Percentiles rank a stretch among this genome's conserved stretches.
phyloP scores from a whole-genome alignment of 257 asterid species.

The Solanum chilense region DNA sequence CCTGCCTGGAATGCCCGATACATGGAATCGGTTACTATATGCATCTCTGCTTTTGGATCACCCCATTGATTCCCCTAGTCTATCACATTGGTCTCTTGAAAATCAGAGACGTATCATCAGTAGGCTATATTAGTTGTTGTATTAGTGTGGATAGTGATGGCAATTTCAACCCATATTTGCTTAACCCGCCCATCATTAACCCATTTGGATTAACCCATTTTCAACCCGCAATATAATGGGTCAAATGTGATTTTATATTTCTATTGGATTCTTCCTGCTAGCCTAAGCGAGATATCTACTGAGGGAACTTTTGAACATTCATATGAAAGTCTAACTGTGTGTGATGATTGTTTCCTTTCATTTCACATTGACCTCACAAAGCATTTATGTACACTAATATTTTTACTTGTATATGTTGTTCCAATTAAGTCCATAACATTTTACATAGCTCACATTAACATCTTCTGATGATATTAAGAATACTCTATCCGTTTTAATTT shows the following conservation, averaged over 20 bases:
- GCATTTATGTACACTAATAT: not conserved
- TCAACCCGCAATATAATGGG: not conserved
- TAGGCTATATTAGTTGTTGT: not conserved
- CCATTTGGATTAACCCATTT: not conserved
- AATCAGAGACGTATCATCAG: not conserved
- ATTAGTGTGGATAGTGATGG: not conserved
- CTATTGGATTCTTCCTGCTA: not conserved
- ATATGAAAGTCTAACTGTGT: not conserved
- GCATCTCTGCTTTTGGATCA: slow-evolving; percentile 4
- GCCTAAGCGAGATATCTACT: not conserved
- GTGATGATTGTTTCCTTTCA: not conserved
- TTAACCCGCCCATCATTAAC: not conserved
- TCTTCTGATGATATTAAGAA: not conserved
- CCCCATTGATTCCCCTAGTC: not conserved
- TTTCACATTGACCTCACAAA: not conserved
- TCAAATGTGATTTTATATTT: not conserved
- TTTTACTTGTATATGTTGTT: not conserved
- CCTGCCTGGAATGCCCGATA: slow-evolving; percentile 14
- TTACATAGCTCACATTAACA: not conserved
- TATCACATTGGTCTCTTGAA: not conserved
- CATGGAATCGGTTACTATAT: slow-evolving; percentile 12
- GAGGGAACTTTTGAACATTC: not conserved
- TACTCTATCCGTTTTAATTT: not conserved
- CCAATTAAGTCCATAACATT: not conserved
- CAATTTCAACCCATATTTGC: not conserved